phyloP scores from a whole-genome alignment of 805 yeast genomes.

The Suhomyces sp. region DNA sequence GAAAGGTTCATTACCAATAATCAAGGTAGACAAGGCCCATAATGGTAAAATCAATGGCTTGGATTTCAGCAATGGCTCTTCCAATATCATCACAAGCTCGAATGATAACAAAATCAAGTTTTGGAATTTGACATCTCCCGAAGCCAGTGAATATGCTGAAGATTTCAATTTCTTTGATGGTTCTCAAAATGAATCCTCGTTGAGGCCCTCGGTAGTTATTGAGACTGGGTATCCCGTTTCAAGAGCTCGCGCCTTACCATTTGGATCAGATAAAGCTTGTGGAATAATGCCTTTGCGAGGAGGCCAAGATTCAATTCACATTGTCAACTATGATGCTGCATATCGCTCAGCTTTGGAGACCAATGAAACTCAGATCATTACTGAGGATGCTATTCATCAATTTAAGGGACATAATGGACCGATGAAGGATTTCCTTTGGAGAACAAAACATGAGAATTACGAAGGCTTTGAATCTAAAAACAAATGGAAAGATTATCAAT shows the following conservation, averaged over 20 bases:
- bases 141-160: constrained; percentile 12
- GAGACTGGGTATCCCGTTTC: constrained; percentile 82
- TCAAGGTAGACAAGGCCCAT: constrained; percentile 66
- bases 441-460: constrained; percentile 46
- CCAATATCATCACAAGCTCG: constrained; percentile 74
- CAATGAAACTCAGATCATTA: constrained; percentile 25
- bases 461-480: constrained; percentile 48
- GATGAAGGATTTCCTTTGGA: constrained; percentile 86
- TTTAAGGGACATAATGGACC: constrained; percentile 85
- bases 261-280: constrained; percentile 71
- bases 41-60: constrained; percentile 85
- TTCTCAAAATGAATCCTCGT: constrained; percentile 1
- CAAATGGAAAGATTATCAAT: constrained; percentile 80
- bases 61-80: constrained; percentile 68
- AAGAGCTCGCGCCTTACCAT: constrained; percentile 85
- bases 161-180: constrained; percentile 21
- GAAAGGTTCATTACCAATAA: constrained; percentile 74
- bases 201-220: constrained; percentile 55
- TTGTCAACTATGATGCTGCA: constrained; percentile 48
- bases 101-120: constrained; percentile 79
- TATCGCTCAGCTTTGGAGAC: constrained; percentile 25
- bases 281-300: constrained; percentile 90
- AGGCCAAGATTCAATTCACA: constrained; percentile 64
- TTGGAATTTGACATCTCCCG: constrained; percentile 60
- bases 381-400: constrained; percentile 37